Evolutionary conservation across 225 moss, liverwort and hornwort species (phyloP).

Genomic region (Climacium dendroides): DNA sequence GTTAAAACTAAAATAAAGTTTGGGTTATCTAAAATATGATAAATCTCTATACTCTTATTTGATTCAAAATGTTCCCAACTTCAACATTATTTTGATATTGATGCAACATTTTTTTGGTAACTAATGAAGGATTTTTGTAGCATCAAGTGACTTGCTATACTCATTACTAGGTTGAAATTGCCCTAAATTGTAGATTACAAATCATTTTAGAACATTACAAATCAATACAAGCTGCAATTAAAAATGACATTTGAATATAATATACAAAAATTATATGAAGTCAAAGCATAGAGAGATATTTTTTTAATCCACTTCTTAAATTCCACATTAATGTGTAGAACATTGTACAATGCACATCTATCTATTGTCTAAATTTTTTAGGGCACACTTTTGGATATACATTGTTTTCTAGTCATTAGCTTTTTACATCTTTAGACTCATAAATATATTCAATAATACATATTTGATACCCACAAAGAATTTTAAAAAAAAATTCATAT

Average conservation of each 20-base stretch:
- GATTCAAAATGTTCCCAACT: no score
- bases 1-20: no score
- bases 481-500: neutral
- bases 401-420: accelerated
- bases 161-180: neutral
- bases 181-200: no score
- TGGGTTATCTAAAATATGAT: no score
- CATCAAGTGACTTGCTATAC: neutral
- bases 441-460: accelerated
- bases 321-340: neutral
- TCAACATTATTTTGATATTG: neutral
- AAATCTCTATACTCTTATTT: neutral
- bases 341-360: accelerated
- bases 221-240: neutral
- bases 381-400: no score
- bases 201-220: neutral
- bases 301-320: neutral
- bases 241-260: neutral
- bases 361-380: neutral
- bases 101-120: neutral
- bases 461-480: neutral
- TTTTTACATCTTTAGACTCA: neutral
- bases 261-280: no score
- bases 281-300: neutral
- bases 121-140: neutral